phyloP scores from a whole-genome alignment of 805 yeast species.

The Yamadazyma paraphyllophila region DNA sequence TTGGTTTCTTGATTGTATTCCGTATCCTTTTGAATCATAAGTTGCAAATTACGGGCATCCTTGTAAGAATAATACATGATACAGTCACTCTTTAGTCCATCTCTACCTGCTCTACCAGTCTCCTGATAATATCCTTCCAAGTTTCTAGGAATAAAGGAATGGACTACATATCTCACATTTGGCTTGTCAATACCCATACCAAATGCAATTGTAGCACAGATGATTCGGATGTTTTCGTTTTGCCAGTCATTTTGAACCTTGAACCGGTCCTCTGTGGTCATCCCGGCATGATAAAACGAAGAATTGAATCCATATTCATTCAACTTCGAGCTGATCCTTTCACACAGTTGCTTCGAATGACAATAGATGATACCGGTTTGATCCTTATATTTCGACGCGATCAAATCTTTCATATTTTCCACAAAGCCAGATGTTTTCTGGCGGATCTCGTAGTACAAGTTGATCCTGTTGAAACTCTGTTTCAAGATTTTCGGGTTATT shows the following conservation, averaged over 20 bases:
- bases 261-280: slow-evolving; percentile 72
- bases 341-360: slow-evolving; percentile 86
- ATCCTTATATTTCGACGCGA: slow-evolving; percentile 48
- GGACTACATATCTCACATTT: slow-evolving; percentile 89
- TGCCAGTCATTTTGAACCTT: slow-evolving; percentile 85
- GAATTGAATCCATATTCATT: slow-evolving; percentile 60
- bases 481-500: slow-evolving; percentile 61
- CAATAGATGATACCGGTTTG: slow-evolving; percentile 91
- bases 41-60: slow-evolving; percentile 75
- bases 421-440: slow-evolving; percentile 58
- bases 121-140: slow-evolving; percentile 97
- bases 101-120: slow-evolving; percentile 98
- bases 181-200: slow-evolving; percentile 99
- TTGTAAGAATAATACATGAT: slow-evolving; percentile 75
- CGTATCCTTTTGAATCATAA: slow-evolving; percentile 73
- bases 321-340: slow-evolving; percentile 67
- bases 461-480: slow-evolving; percentile 90
- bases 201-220: slow-evolving; percentile 97
- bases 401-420: slow-evolving; percentile 58
- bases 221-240: slow-evolving; percentile 61
- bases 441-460: slow-evolving; percentile 73
- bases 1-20: slow-evolving; percentile 62
- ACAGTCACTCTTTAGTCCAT: slow-evolving; percentile 81
- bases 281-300: slow-evolving; percentile 91
- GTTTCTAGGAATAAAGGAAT: slow-evolving; percentile 82